These are phyloP conservation scores for Sphenostylis stenocarpa DNA, from an alignment of 306 rosid species.

Conservation along the genomic window DNA sequence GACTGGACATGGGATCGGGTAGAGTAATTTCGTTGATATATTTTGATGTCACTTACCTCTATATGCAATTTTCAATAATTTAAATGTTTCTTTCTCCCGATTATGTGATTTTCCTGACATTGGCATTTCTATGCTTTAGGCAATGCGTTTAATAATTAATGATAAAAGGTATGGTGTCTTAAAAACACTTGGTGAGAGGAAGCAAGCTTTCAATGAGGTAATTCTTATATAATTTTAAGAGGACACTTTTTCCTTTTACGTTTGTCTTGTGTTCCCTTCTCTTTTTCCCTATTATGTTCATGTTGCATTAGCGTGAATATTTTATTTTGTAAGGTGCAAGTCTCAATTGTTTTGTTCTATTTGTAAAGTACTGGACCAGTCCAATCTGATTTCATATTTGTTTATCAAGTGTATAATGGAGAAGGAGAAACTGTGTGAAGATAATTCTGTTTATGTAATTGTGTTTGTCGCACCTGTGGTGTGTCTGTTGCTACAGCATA, in stretches of 20 bases:
- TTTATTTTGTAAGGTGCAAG: not conserved
- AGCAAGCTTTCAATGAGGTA: conserved; percentile 95
- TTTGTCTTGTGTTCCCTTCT: not conserved
- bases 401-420: not conserved
- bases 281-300: not conserved
- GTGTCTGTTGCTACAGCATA: not conserved
- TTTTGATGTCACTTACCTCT: conserved; percentile 5
- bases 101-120: conserved; percentile 33
- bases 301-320: conserved; percentile 8
- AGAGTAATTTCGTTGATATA: conserved; percentile 36
- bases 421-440: not conserved
- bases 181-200: conserved; percentile 92
- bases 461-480: not conserved
- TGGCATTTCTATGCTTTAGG: conserved; percentile 46
- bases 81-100: conserved; percentile 1
- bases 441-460: conserved; percentile 14
- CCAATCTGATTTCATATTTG: not conserved
- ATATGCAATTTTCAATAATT: not conserved
- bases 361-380: not conserved
- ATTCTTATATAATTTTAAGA: conserved; percentile 28
- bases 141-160: conserved; percentile 86
- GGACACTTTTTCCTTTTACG: not conserved
- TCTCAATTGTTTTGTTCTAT: not conserved
- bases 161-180: conserved; percentile 89
- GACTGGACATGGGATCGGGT: conserved; percentile 99